Evolutionary conservation across 2,329 filamentous ascomycete genomes (phyloP), one percentile per base, ranked within the genome.

Genomic region (Trichophyton mentagrophytes): DNA sequence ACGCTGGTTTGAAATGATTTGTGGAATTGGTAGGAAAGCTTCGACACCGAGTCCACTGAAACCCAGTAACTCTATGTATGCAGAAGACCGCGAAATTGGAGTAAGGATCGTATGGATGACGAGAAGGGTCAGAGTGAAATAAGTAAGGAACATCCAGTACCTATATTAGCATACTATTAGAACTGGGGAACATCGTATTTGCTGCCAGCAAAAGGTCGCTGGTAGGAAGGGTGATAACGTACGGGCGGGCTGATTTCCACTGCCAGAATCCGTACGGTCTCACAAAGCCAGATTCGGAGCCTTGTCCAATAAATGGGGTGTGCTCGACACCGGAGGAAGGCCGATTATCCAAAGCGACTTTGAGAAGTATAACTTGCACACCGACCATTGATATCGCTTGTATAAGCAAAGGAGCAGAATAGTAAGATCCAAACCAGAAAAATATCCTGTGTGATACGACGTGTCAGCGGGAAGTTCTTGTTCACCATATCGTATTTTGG

Each of bases 351-450:
- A 86, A 73, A 1, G 83, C 82, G 61, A 85, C 80, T 70, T 85
- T 84, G 20, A 86, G 75, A 61, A 85, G 72, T 1, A 83, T 69
- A 40, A 80, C 62, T 70, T 86, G 83, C 7, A 85, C 78, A 53
- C 72, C 68, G 61, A 85, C 78, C 80, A 84, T 86, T 64, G 85
- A 76, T 58, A 79, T 69, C 46, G 83, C 82, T 71, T 86, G 83
- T 56, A 82, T 68, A 63, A 86, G 77, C 46, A 86, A 76, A 17
- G 82, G 77, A 58, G 74, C 72, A 66, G 82, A 81, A 68, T 82
- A 86, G 69, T 79, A 80, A 11, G 80, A 80, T 64, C 82, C 82
- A 68, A 85, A 80, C 83, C 83, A 86, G 76, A 84, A 86, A 73
- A 82, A 85, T 59, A 85, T 73, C 70, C 81, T 84, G 64, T 11